These are phyloP conservation scores for Myrica gale DNA, from an alignment of 306 rosid genomes.

Conservation along the genomic window DNA sequence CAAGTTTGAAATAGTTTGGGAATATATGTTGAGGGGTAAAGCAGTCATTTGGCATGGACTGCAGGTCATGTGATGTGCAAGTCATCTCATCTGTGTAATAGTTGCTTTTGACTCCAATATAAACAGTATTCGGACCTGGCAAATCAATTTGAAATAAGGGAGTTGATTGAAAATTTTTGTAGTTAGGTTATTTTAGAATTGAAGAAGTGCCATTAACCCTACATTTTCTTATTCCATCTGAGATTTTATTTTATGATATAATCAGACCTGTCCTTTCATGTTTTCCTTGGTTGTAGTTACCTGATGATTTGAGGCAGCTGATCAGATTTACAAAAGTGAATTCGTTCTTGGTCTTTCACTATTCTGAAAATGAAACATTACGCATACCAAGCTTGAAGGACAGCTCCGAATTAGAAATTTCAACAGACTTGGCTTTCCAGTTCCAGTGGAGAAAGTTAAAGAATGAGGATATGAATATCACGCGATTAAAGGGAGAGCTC, in stretches of 20 bases:
- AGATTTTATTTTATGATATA: constrained; percentile 14
- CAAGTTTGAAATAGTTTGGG: neutral
- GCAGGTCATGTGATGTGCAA: neutral
- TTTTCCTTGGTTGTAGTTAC: constrained; percentile 44
- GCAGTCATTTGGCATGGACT: neutral
- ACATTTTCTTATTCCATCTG: neutral
- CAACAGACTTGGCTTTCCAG: constrained; percentile 57
- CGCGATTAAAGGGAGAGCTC: constrained; percentile 67
- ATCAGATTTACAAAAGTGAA: constrained; percentile 36
- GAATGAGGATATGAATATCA: constrained; percentile 44
- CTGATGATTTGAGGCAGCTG: constrained; percentile 47
- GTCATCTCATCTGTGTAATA: neutral
- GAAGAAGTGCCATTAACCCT: neutral
- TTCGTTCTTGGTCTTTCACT: constrained; percentile 43
- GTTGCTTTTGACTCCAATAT: neutral
- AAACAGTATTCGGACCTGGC: neutral
- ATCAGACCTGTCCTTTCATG: constrained; percentile 5
- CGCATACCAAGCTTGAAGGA: constrained; percentile 46
- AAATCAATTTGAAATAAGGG: neutral
- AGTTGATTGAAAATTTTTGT: too few species aligned
- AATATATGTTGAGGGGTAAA: neutral
- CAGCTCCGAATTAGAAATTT: constrained; percentile 46
- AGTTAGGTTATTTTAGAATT: too few species aligned
- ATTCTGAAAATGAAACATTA: constrained; percentile 51
- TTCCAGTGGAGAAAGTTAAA: constrained; percentile 57